These are phyloP conservation scores for Hemileia vastatrix DNA, from an alignment of 1,284 basidiomycete species.

Conservation along the genomic window DNA sequence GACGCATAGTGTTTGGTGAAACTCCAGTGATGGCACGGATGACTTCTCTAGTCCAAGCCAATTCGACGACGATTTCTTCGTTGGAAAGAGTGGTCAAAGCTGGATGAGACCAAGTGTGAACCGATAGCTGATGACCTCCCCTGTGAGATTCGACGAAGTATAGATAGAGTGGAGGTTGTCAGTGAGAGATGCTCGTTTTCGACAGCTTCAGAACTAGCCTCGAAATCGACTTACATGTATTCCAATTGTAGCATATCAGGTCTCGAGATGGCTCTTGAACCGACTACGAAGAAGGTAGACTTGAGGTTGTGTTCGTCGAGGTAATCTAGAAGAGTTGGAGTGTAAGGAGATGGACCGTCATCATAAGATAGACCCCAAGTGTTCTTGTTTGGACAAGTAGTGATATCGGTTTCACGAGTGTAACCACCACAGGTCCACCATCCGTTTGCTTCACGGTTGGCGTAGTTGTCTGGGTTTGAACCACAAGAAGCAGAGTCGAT, in stretches of 20 bases:
- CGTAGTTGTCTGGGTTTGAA: constrained; percentile 54
- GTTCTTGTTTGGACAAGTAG: constrained; percentile 64
- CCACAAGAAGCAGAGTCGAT: constrained; percentile 57
- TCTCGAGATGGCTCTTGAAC: constrained; percentile 73
- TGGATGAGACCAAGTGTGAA: constrained; percentile 51
- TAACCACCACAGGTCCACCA: constrained; percentile 82
- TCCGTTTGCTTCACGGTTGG: constrained; percentile 54
- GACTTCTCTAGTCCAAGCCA: constrained; percentile 63
- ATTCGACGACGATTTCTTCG: constrained; percentile 79
- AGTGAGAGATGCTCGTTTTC: not conserved
- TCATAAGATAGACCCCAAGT: constrained; percentile 56
- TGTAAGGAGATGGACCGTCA: constrained; percentile 61
- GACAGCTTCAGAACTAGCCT: constrained; percentile 41
- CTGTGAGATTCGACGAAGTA: constrained; percentile 36
- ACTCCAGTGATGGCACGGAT: constrained; percentile 39
- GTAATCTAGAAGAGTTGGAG: constrained; percentile 62
- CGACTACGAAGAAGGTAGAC: constrained; percentile 86
- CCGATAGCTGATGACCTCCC: constrained; percentile 26
- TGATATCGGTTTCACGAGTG: constrained; percentile 62
- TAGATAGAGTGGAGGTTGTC: constrained; percentile 41
- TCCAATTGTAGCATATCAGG: constrained; percentile 68
- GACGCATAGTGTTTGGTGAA: constrained; percentile 38
- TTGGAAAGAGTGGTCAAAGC: constrained; percentile 69
- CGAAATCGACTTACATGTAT: constrained; percentile 54
- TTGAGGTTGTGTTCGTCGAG: constrained; percentile 58